These are phyloP conservation scores for Aspergillaceae sp. DNA, from an alignment of 2,329 filamentous ascomycete genomes.

Conservation along the genomic window DNA sequence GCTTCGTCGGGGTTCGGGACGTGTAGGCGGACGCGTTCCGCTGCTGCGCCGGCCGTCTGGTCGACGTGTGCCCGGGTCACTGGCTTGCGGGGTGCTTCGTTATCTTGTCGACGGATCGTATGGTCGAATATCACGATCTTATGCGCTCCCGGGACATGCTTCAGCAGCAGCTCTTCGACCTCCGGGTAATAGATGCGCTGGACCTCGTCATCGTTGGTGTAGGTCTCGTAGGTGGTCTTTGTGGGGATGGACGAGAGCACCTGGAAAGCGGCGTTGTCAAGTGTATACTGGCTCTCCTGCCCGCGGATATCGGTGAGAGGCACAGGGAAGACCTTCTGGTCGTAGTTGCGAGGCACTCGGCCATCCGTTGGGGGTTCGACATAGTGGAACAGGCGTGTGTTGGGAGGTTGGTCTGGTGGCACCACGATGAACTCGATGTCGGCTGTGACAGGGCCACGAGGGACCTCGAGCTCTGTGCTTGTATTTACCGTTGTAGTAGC, in stretches of 20 bases:
- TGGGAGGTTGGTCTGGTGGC: constrained; percentile 22
- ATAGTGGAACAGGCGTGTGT: constrained; percentile 59
- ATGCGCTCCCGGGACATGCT: constrained; percentile 56
- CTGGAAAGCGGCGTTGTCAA: constrained; percentile 69
- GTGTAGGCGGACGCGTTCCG: constrained; percentile 59
- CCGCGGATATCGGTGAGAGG: constrained; percentile 65
- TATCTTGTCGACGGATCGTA: constrained; percentile 63
- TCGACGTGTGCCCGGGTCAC: constrained; percentile 73
- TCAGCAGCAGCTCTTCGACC: constrained; percentile 62
- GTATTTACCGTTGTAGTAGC: not conserved
- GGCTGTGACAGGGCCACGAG: constrained; percentile 53
- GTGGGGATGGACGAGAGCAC: constrained; percentile 52
- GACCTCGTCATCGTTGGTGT: constrained; percentile 63
- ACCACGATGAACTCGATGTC: constrained; percentile 55
- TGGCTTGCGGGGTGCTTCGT: constrained; percentile 55
- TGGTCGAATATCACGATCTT: constrained; percentile 75
- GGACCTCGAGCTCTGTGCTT: not conserved
- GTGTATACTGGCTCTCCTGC: constrained; percentile 54
- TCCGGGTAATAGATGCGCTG: constrained; percentile 72
- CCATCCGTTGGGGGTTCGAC: constrained; percentile 57
- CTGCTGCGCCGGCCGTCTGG: constrained; percentile 61
- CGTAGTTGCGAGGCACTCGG: constrained; percentile 58
- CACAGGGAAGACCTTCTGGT: constrained; percentile 38
- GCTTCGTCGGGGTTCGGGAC: constrained; percentile 55
- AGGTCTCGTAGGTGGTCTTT: constrained; percentile 44